Evolutionary conservation across 139 green algal species (phyloP), one percentile per base, ranked within the genome.

Genomic region (Chlorella vulgaris): DNA sequence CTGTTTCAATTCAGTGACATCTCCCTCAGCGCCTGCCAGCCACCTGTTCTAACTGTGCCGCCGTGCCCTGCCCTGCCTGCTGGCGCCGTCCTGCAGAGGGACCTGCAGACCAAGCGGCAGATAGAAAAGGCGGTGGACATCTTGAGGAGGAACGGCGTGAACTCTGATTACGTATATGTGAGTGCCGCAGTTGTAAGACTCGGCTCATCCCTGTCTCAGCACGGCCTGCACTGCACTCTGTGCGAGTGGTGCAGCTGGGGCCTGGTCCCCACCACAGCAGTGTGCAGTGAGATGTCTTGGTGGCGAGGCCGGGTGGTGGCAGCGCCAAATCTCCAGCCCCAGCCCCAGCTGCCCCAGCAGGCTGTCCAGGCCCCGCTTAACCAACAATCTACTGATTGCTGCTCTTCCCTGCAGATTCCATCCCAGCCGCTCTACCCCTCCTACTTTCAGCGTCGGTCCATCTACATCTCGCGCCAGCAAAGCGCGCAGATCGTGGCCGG

Each of bases 71-170:
- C 47, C 47, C 15, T 58, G 10, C 15, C 47, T 58, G 47, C 10
- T 15, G 15, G 13, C 47, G 13, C 47, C 47, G 15, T 58, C 47
- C 47, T 65, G 55, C 18, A 65, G 35, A 10, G 65, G 15, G 65
- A 42, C 38, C 35, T 71, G 35, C 65, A 71, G 65, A 71, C 65
- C 65, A 71, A 71, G 65, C 33, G 65, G 65, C 65, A 71, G 65
- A 71, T 71, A 21, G 65, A 71, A 29, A 43, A 71, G 65, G 65
- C 65, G 8, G 65, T 71, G 10, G 36, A 51, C 35, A 42, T 71
- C 35, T 33, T 71, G 36, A 33, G 65, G 13, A 47, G 18, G 2
- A 71, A 71, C 22, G 65, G 65, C 21, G 65, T 71, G 13, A 26
- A 42, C 8, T 8, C 65, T 21, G 65, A 71, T 35, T 71, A 42